Evolutionary conservation across 805 yeast genomes (phyloP), one percentile per base, ranked within the genome.

Genomic region (Ogataea trehaloabstinens): DNA sequence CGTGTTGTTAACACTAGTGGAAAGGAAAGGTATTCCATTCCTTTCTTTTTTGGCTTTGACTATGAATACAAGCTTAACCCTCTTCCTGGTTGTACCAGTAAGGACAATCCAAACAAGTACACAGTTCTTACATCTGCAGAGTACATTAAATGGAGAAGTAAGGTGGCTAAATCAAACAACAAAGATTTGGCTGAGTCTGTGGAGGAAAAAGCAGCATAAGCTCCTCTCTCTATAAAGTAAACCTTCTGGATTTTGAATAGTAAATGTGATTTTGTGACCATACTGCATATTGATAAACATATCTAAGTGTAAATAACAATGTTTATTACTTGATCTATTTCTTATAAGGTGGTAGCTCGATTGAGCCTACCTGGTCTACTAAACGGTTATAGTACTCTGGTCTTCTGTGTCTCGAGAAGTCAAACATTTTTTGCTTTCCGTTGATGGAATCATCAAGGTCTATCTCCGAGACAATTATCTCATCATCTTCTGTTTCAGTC

Each of bases 41-140:
- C 46, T 6, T 38, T 42, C 15, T 42, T 42, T 24, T 38, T 42
- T 27, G 46, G 46, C 5, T 21, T 42, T 15, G 37, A 38, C 40
- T 15, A 31, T 13, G 8, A 27, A 7, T 38, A 34, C 28, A 33
- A 38, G 12, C 16, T 42, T 6, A 29, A 38, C 11, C 40, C 40
- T 2, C 32, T 42, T 7, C 40, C 40, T 3, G 31, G 42, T 15
- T 42, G 46, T 24, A 24, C 22, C 8, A 31, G 30, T 15, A 28
- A 16, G 12, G 31, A 21, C 16, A 38, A 42, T 6, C 40, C 40
- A 10, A 28, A 34, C 24, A 42, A 38, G 20, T 42, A 42, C 25
- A 40, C 46, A 16, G 36, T 28, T 15, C 29, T 32, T 6, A 42
- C 40, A 4, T 27, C 28, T 25, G 46, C 37, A 11, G 46, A 38